These are phyloP conservation scores for Sarcodon aspratus DNA, from an alignment of 768 basidiomycete species.

Conservation along the genomic window DNA sequence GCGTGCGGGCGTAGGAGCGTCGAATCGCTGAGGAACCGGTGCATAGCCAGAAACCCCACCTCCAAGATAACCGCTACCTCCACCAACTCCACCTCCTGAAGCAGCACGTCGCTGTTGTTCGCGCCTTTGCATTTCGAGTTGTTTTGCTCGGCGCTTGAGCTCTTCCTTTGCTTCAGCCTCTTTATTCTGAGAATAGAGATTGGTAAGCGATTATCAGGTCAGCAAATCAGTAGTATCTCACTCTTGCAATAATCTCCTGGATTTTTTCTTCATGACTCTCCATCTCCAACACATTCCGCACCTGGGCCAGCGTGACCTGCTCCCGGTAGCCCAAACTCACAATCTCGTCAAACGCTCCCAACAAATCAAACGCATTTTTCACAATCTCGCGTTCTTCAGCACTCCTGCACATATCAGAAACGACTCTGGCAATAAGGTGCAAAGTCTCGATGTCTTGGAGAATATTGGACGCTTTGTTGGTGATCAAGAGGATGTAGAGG, in stretches of 20 bases:
- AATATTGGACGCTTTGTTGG: constrained; percentile 98
- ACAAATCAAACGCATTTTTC: constrained; percentile 84
- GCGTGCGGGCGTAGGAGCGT: constrained; percentile 39
- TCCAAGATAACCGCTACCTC: constrained; percentile 49
- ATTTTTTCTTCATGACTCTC: constrained; percentile 92
- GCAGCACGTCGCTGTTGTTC: constrained; percentile 81
- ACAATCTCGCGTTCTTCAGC: constrained; percentile 85
- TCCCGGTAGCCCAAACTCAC: constrained; percentile 83
- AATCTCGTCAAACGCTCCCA: constrained; percentile 95
- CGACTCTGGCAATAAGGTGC: constrained; percentile 87
- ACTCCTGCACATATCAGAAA: constrained; percentile 81
- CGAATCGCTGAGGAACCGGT: constrained; percentile 55
- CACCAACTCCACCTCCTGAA: constrained; percentile 25
- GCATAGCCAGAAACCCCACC: constrained; percentile 64
- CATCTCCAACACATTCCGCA: constrained; percentile 75
- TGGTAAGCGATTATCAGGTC: background rate
- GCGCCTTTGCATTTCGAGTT: constrained; percentile 93
- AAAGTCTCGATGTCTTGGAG: constrained; percentile 96
- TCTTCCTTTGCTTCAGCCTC: constrained; percentile 99
- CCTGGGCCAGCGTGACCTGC: constrained; percentile 68
- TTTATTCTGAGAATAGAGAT: constrained; percentile 58
- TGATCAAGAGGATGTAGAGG: constrained; percentile 93
- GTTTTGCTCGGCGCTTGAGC: constrained; percentile 93
- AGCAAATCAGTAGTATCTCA: constrained; percentile 23
- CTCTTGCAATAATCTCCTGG: constrained; percentile 94